Evolutionary conservation across 2,329 filamentous ascomycete species (phyloP), one percentile per base, ranked within the genome.

Genomic region (Whalleya microplaca): DNA sequence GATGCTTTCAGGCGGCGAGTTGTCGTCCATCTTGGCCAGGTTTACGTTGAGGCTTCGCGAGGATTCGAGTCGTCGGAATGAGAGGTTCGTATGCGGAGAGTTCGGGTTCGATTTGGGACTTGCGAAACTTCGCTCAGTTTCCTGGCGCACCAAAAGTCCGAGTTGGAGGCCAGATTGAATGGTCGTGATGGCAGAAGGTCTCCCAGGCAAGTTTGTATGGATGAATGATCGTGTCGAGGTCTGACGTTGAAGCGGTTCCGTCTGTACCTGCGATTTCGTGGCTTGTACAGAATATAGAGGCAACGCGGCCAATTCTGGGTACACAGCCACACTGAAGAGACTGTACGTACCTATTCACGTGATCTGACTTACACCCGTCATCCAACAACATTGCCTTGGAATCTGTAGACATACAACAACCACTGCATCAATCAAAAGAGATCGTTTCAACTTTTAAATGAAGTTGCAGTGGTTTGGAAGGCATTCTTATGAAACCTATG

Each of bases 1-100:
- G 65, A 76, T 73, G 54, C 78, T 79, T 64, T 86, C 82, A 66
- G 82, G 78, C 64, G 73, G 74, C 56, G 77, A 72, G 51, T 75
- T 71, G 70, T 82, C 80, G 68, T 79, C 74, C 80, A 83, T 84
- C 64, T 60, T 73, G 67, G 19, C 46, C 41, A 14, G 32, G 10
- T 16, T 14, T 37, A 16, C 3, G 14, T 37, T 5, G 32, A 16
- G 6, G 3, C 32, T 27, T 14, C 32, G 32, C 5, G 32, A 12
- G 14, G 14, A 37, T 37, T 12, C 4, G 32, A 37, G 14, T 3
- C 32, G 32, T 37, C 32, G n/a, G n/a, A n/a, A n/a, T n/a, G n/a
- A 16, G 14, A 12, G 32, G 32, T 14, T 7, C 32, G 32, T 37
- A 5, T 37, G 14, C 32, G 32, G 32, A 37, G 32, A 12, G 32